Evolutionary conservation across 1,284 basidiomycete species (phyloP).

Genomic region (Rhodotorula sp.): DNA sequence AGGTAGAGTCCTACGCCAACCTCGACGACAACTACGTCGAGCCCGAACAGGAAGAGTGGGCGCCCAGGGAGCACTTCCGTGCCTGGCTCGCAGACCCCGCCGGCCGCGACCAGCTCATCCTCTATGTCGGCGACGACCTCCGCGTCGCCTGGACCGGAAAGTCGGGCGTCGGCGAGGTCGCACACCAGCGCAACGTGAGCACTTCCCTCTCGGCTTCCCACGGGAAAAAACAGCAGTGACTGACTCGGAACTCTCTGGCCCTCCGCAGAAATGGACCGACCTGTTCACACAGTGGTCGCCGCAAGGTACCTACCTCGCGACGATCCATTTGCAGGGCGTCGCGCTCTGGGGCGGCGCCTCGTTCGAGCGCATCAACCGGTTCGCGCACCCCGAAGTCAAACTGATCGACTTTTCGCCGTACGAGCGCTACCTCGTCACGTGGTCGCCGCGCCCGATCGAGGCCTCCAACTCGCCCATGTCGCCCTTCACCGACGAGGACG

Average conservation of each 20-base stretch:
- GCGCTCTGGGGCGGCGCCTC: constrained; percentile 91
- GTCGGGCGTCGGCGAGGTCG: constrained; percentile 78
- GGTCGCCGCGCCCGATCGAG: constrained; percentile 92
- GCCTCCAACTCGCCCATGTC: constrained; percentile 56
- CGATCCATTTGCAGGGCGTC: constrained; percentile 92
- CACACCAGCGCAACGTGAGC: constrained; percentile 67
- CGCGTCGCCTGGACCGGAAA: constrained; percentile 92
- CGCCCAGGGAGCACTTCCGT: constrained; percentile 84
- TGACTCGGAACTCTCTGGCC: background rate
- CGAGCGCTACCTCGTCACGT: constrained; percentile 96
- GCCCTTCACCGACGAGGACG: constrained; percentile 87
- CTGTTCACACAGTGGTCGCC: constrained; percentile 98
- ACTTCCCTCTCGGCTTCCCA: constrained; percentile 15
- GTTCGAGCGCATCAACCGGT: constrained; percentile 81
- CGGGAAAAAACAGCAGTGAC: background rate
- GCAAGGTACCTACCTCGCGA: constrained; percentile 87
- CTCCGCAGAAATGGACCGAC: constrained; percentile 83
- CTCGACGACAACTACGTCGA: constrained; percentile 82
- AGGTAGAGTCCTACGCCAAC: constrained; percentile 80
- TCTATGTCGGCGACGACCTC: constrained; percentile 88
- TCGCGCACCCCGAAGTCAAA: constrained; percentile 92
- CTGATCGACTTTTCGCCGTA: constrained; percentile 97
- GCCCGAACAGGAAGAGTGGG: constrained; percentile 74
- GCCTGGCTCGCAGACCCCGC: constrained; percentile 90
- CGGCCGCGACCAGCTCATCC: constrained; percentile 94